Base-by-base conservation (phyloP, 176 grass and related monocot species). In the Puccinellia tenuiflora region DNA sequence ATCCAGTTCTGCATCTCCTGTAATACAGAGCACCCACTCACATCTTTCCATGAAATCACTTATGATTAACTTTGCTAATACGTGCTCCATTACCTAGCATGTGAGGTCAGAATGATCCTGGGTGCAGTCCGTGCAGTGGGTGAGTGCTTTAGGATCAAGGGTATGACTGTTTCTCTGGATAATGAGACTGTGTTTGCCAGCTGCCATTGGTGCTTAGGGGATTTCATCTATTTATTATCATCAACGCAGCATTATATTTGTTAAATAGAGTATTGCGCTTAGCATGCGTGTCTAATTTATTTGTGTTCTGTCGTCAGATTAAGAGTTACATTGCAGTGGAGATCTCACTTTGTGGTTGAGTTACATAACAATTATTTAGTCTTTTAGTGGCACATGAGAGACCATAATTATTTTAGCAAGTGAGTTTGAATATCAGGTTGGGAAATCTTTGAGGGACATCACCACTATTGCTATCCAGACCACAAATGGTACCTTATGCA, bases 101-200 rank as follows among this genome's bases (percentile, higher is more conserved):
- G 87, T 81, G 59, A 85, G 69, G 30, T 85, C 81, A 55, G 59
- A 85, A 46, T 88, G 81, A 85, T 60, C 42, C 31, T 70, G 65
- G 50, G n/a, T n/a, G 34, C 48, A 15, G 43, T 29, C 33, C 55
- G 20, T 66, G 56, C 46, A 35, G 28, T n/a, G 68, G 31, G 39
- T 20, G 46, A 24, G 47, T 14, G 68, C n/a, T 68, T 55, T 4
- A 54, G 46, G 18, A 81, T 48, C n/a, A 18, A 9, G 20, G 20
- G 17, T 20, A 33, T 4, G 45, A n/a, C 45, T 2, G 20, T 17
- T 20, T 51, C 25, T 14, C 76, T 62, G 73, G 73, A 35, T 75
- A n/a, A 17, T 21, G 51, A 45, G 42, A 31, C 60, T 20, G 33
- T 24, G 70, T 17, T 69, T 70, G n/a, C 29, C 21, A 16, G 22